A percentile compares a stretch with the other conserved stretches of the same genome.
phyloP scores from a whole-genome alignment of 2,329 filamentous ascomycete genomes.

The Teratosphaeria viscida region DNA sequence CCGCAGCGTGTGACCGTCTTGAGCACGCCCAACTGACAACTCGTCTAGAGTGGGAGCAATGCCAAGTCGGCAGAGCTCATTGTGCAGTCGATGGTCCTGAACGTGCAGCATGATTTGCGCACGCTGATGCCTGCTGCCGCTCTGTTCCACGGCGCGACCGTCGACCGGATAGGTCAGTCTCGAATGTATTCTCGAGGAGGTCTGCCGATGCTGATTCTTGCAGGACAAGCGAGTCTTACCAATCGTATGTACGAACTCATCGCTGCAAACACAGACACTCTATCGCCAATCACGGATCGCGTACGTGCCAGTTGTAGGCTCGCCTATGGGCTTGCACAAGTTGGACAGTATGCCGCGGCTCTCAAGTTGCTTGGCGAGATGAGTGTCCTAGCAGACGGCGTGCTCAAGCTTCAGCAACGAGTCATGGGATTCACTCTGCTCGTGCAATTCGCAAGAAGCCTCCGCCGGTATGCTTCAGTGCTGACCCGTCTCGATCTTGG shows the following conservation, averaged over 20 bases:
- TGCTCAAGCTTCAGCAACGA: slow-evolving; percentile 68
- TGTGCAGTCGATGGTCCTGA: slow-evolving; percentile 71
- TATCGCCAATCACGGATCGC: slow-evolving; percentile 62
- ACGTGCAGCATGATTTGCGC: slow-evolving; percentile 64
- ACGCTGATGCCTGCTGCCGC: slow-evolving; percentile 64
- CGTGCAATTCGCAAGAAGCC: slow-evolving; percentile 52
- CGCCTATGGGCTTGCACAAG: slow-evolving; percentile 54
- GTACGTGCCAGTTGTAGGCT: slow-evolving; percentile 64
- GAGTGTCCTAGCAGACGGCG: slow-evolving; percentile 52
- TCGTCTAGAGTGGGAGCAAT: slow-evolving; percentile 8
- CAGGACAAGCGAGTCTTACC: slow-evolving; percentile 47
- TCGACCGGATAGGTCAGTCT: slow-evolving; percentile 58
- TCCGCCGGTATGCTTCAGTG: slow-evolving; percentile 37
- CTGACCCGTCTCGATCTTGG: background rate
- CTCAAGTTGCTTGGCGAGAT: slow-evolving; percentile 50
- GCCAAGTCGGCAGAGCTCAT: slow-evolving; percentile 62
- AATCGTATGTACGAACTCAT: slow-evolving; percentile 54
- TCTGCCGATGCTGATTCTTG: slow-evolving; percentile 26
- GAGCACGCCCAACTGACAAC: background rate
- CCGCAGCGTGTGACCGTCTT: slow-evolving; percentile 25
- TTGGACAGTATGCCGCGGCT: slow-evolving; percentile 62
- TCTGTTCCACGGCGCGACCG: slow-evolving; percentile 61
- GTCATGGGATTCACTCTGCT: slow-evolving; percentile 58
- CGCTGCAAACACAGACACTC: slow-evolving; percentile 57
- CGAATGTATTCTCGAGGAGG: background rate